Base-by-base conservation (phyloP, 176 grass and related monocot species). In the Aegilops sharonensis region DNA sequence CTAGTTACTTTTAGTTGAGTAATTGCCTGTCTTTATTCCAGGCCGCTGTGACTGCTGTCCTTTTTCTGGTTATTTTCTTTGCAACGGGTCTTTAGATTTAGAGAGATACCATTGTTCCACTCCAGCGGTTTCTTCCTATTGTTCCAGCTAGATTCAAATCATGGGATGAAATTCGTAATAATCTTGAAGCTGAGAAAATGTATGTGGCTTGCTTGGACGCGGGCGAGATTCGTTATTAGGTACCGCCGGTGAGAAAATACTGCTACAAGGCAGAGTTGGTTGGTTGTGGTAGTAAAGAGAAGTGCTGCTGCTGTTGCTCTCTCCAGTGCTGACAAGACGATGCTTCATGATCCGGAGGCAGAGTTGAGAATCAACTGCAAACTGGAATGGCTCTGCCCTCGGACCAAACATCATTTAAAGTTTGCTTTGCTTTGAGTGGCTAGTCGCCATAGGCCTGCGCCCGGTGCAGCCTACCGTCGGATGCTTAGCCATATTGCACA, bases 401-500 rank as follows among this genome's bases (percentile, higher is more conserved):
- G 23, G 13, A 29, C 72, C 42, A 50, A 18, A 48, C 24, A 50
- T 52, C 72, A 75, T 75, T 75, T 50, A 52, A 75, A 52, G 72
- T 75, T 75, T 50, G 72, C 24, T 75, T 75, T 15, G 27, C 23
- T 52, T 75, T 45, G 0, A 47, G 43, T 75, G 72, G 72, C 72
- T 75, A 52, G 39, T 47, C 71, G 11, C 71, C 11, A 6, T 75
- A 75, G 72, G 42, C 72, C 72, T 75, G 72, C 68, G 35, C 68
- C 34, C 35, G 68, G 18, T 3, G 68, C 72, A 75, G 72, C 12
- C 72, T 75, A 47, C 25, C 24, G 3, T 75, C 42, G 17, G 23
- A 24, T 75, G 72, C 43, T 75, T 75, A 75, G 43, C 72, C 72
- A 75, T 75, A 75, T 75, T 30, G 72, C 42, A 75, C 72, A 30